Evolutionary conservation across 164 flowering plant genomes (phyloP), one percentile per base, ranked within the genome.

Genomic region (Chimonanthus salicifolius): DNA sequence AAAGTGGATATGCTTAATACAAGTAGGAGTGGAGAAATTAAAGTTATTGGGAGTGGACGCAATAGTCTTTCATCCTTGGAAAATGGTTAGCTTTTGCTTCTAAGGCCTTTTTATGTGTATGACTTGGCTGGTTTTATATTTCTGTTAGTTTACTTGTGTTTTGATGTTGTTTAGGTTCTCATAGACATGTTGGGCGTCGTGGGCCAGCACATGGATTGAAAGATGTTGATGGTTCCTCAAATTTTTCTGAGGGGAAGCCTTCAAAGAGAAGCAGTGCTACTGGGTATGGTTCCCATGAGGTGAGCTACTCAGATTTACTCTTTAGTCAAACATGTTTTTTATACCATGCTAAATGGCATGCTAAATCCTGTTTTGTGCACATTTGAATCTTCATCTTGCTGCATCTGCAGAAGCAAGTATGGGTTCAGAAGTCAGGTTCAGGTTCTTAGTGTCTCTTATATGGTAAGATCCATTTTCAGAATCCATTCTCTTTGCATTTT

Each of bases 201-300:
- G 91, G 88, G 72, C 83, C 86, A 45, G 49, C 79, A 48, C 86
- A 87, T 75, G 79, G 77, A 62, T 72, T 64, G 4, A 92, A 88
- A 84, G 94, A 90, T 75, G 76, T 75, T 72, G 92, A 89, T 78
- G 88, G 87, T 63, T 79, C 83, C 70, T 58, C 80, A 4, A 67
- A 49, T 74, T 8, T 62, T 20, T 78, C 76, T 69, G 97, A 90
- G 58, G 87, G 85, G 51, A 92, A 88, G 82, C 79, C 85, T 72
- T 79, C 80, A 13, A 90, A 87, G 77, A 80, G 89, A 77, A 87
- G 87, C 75, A 84, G 80, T 72, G 76, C 83, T 71, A 67, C 90
- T 78, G 83, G 89, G 54, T 83, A 86, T 84, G 89, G 86, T 74
- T 78, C 92, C 71, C 87, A 87, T 77, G 94, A 92, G 93, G 97